Evolutionary conservation across 306 rosid genomes (phyloP), one percentile per base, ranked within the genome.

Genomic region (Delonix regia): DNA sequence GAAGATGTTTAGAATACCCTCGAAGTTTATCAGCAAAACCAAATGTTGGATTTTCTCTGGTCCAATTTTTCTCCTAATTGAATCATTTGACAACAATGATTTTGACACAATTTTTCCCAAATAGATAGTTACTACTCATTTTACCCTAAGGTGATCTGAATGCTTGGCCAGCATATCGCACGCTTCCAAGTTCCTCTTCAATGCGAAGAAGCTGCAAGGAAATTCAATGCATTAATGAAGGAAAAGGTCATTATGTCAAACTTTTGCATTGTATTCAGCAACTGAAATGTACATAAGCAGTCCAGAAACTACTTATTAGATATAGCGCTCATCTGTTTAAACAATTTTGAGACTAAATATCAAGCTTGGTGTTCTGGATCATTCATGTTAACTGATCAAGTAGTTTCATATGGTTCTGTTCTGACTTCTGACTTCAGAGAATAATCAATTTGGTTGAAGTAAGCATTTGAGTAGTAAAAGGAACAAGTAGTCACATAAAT

Each of bases 101-200:
- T 82, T 14, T 47, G 42, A 77, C 41, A 60, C 59, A 65, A 27
- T 56, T 62, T 69, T 48, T 49, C 69, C 27, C 9, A 68, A 60
- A 52, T 60, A 66, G 12, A 5, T 9, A 12, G 14, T 28, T 61
- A 60, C 5, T 12, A 11, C 56, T 61, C 28, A 13, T 74, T 73
- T 60, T 61, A 48, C 24, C 83, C 89, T 79, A 91, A 0, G 90
- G 97, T 22, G 98, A 91, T 83, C 97, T 92, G 89, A 96, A 96
- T 66, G 93, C 91, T 82, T 93, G 90, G 9, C 99, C 98, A 1
- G 98, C 99, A 64, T 96, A 96, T n/a, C 89, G 93, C 84, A 96
- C 97, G 25, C 78, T 87, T 72, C 92, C 96, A 19, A 93, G 92
- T 76, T 96, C 99, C 88, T 95, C 98, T 83, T 96, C 99, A 73